phyloP scores from a whole-genome alignment of 176 grass and related monocot genomes.

The barley (Hordeum vulgare) region DNA sequence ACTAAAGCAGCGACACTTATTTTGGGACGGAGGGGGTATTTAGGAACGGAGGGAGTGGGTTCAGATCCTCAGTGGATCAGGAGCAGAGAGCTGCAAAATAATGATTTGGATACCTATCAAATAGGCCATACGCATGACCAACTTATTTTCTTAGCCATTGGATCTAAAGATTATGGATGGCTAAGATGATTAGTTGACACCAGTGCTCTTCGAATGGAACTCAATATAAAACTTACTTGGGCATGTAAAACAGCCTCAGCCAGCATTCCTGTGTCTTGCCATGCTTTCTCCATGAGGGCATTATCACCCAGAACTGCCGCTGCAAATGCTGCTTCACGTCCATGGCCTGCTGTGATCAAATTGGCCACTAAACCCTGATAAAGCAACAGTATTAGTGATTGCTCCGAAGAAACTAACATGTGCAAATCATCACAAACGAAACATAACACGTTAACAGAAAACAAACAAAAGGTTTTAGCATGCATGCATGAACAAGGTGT shows the following conservation, averaged over 20 bases:
- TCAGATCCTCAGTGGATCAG: too few relatives aligned
- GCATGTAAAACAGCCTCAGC: conserved; percentile 92
- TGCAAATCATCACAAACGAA: not conserved
- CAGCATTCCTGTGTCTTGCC: conserved; percentile 97
- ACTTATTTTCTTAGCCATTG: not conserved
- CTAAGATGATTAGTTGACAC: not conserved
- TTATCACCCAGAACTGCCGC: conserved; percentile 95
- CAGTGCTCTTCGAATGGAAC: not conserved
- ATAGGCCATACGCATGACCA: not conserved
- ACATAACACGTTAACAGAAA: not conserved
- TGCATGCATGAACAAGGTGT: conserved; percentile 3
- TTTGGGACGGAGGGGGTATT: too few relatives aligned
- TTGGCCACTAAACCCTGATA: conserved; percentile 74
- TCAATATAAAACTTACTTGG: conserved; percentile 63
- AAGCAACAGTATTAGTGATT: conserved; percentile 8
- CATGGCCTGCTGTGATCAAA: conserved; percentile 89
- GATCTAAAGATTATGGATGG: not conserved
- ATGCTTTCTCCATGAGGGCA: conserved; percentile 95
- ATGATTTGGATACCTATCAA: too few relatives aligned
- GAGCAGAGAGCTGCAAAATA: too few relatives aligned
- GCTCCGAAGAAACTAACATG: not conserved
- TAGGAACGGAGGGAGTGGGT: too few relatives aligned
- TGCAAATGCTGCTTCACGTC: conserved; percentile 93
- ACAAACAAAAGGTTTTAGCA: conserved; percentile 9
- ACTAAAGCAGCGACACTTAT: too few relatives aligned